Percentiles rank a stretch among this genome's conserved stretches.
These are phyloP conservation scores for Rosa hybrid DNA, from an alignment of 331 rosid genomes.

Conservation along the genomic window DNA sequence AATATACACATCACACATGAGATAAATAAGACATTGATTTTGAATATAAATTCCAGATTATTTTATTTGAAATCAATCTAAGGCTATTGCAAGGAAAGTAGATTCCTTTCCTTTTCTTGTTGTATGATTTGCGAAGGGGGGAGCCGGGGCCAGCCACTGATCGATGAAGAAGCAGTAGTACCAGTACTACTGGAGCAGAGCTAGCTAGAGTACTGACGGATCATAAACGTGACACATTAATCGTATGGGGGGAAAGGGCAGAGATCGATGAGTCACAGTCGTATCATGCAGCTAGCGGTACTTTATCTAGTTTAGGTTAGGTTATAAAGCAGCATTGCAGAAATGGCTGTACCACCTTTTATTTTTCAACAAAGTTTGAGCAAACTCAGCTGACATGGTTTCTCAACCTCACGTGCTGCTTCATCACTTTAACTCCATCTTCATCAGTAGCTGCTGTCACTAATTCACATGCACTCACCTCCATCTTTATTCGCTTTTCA, in stretches of 20 bases:
- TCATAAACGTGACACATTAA: background rate
- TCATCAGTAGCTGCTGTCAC: background rate
- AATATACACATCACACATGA: no score
- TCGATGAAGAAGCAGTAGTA: background rate
- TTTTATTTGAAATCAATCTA: background rate
- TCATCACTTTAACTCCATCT: background rate
- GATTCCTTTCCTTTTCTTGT: background rate
- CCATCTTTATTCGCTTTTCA: background rate
- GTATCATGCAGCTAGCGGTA: background rate
- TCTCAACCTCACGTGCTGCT: conserved; percentile 6
- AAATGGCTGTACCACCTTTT: conserved; percentile 14
- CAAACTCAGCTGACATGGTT: conserved; percentile 14
- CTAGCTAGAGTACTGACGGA: background rate
- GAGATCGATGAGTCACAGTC: background rate
- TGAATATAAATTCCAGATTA: no score
- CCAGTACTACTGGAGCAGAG: background rate
- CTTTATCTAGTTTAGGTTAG: conserved; percentile 35
- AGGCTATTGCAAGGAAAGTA: background rate
- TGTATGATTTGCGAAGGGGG: background rate
- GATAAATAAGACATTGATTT: no score
- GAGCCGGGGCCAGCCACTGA: background rate
- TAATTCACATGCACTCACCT: background rate
- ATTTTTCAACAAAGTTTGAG: conserved; percentile 29
- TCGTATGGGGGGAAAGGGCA: background rate
- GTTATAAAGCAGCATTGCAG: conserved; percentile 22